These are phyloP conservation scores for Colletotrichum filicis DNA, from an alignment of 2,329 filamentous ascomycete genomes.

Conservation along the genomic window DNA sequence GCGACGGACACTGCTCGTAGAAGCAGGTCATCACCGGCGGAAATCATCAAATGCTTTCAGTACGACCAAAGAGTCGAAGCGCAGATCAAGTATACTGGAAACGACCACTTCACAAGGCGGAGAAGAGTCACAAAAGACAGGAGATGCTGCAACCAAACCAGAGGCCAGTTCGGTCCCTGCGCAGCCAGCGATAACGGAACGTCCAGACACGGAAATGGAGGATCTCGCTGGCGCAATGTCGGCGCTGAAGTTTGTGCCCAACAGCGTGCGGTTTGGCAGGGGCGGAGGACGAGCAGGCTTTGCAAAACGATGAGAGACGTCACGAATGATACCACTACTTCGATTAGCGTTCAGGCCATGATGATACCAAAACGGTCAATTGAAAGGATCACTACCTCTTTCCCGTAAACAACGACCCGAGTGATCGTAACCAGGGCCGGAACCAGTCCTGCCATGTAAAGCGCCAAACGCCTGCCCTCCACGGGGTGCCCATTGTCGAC, in stretches of 20 bases:
- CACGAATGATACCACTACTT: conserved; percentile 31
- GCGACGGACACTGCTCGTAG: conserved; percentile 79
- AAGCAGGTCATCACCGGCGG: conserved; percentile 60
- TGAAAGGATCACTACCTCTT: conserved; percentile 51
- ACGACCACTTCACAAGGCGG: conserved; percentile 6
- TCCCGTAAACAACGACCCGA: conserved; percentile 33
- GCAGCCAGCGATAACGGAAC: conserved; percentile 13
- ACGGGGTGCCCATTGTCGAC: neutral
- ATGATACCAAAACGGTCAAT: conserved; percentile 44
- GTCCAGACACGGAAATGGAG: conserved; percentile 67
- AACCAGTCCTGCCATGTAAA: conserved; percentile 1
- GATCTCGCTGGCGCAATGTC: conserved; percentile 76
- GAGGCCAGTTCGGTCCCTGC: conserved; percentile 17
- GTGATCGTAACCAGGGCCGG: conserved; percentile 6
- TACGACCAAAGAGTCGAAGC: conserved; percentile 46
- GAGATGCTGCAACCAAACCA: neutral
- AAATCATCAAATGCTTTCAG: conserved; percentile 55
- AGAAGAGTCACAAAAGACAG: neutral
- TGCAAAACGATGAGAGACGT: conserved; percentile 48
- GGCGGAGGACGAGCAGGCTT: conserved; percentile 65
- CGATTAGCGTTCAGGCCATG: conserved; percentile 40
- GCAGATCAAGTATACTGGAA: conserved; percentile 47
- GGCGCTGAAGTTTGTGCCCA: conserved; percentile 76
- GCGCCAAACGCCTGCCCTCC: conserved; percentile 31
- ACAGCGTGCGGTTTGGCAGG: conserved; percentile 73